phyloP scores from a whole-genome alignment of 2,329 filamentous ascomycete genomes.

The Xylariaceae sp. region DNA sequence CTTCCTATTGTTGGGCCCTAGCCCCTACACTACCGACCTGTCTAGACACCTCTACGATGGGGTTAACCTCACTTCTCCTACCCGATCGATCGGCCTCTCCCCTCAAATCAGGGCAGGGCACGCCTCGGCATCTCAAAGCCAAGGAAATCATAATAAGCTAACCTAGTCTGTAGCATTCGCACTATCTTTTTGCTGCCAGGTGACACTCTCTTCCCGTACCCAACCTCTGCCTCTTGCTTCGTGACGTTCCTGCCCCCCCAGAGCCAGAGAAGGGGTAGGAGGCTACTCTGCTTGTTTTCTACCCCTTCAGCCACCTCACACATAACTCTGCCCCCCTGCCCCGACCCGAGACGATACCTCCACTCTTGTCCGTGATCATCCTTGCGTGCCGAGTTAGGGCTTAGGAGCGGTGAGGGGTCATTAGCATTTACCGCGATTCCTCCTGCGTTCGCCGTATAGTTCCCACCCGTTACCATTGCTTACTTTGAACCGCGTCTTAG shows the following conservation, averaged over 20 bases:
- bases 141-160: too few relatives aligned
- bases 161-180: too few relatives aligned
- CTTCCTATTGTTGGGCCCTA: too few relatives aligned
- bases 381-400: not conserved
- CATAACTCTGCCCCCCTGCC: not conserved
- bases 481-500: not conserved
- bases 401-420: not conserved
- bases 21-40: too few relatives aligned
- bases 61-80: too few relatives aligned
- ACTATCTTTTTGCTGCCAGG: too few relatives aligned
- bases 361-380: not conserved
- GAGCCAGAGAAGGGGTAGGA: constrained; percentile 17
- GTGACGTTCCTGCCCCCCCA: not conserved
- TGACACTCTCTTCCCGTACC: too few relatives aligned
- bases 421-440: not conserved
- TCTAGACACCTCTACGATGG: too few relatives aligned
- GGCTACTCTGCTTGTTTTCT: constrained; percentile 19
- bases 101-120: too few relatives aligned
- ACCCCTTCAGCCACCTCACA: constrained; percentile 14
- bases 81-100: too few relatives aligned
- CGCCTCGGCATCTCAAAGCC: too few relatives aligned
- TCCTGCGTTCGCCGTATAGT: not conserved
- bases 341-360: not conserved
- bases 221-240: not conserved
- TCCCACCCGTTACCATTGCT: not conserved